Percentiles rank a stretch among this genome's conserved stretches.
phyloP scores from a whole-genome alignment of 176 grass and related monocot species.

The Aegilops speltoides region DNA sequence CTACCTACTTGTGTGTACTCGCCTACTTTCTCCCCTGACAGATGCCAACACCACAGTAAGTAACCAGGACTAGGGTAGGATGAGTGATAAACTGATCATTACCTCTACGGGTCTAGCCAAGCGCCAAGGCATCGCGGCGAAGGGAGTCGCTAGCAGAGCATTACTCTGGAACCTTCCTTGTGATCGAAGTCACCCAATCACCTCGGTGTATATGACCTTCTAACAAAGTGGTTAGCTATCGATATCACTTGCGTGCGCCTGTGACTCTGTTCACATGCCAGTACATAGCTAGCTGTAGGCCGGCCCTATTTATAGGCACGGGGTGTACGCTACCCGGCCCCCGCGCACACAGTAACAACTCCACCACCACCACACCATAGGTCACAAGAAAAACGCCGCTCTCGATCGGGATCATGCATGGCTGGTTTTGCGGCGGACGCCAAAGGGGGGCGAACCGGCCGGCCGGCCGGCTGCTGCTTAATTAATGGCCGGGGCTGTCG shows the following conservation, averaged over 20 bases:
- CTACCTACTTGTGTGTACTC: too few relatives aligned
- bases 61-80: too few relatives aligned
- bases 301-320: conserved; percentile 50
- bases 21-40: too few relatives aligned
- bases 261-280: background rate
- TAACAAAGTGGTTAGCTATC: conserved; percentile 17
- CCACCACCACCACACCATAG: background rate
- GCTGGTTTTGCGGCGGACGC: conserved; percentile 14
- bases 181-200: background rate
- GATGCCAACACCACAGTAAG: background rate
- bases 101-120: conserved; percentile 40
- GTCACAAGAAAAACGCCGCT: background rate
- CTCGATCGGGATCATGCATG: background rate
- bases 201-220: background rate
- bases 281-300: background rate
- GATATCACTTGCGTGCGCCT: background rate
- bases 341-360: conserved; percentile 23
- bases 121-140: conserved; percentile 51
- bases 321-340: background rate
- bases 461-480: too few relatives aligned
- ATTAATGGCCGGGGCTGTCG: too few relatives aligned
- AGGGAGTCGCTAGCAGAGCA: background rate
- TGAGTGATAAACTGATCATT: too few relatives aligned
- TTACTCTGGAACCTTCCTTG: conserved; percentile 24
- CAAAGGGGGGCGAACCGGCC: background rate